Base-by-base conservation (phyloP, 352 stramenopile genomes). In the Halophytophthora polymorphica region DNA sequence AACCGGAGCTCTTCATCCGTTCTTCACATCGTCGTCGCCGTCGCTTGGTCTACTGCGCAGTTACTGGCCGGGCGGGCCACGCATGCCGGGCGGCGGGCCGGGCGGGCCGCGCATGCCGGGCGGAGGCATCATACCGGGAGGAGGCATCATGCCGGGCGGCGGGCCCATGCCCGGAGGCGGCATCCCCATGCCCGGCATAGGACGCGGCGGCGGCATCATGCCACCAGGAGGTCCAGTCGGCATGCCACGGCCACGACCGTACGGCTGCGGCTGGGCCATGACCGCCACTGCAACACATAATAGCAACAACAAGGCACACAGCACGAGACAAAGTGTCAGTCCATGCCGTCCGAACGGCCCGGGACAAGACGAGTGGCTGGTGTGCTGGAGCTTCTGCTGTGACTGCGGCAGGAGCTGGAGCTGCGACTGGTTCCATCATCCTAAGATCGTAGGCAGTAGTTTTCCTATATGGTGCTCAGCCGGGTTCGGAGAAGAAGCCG, bases 391-490 rank as follows among this genome's bases (percentile, higher is more conserved):
- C 42, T 13, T 42, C 3, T 28, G 11, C 17, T 40, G n/a, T 29
- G 6, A 6, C 14, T 44, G 35, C 2, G 28, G 7, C 15, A 1
- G 8, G 19, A 34, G 49, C 34, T 25, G 52, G 23, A 22, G 17
- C 45, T 36, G 53, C 7, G 43, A 36, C 35, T 37, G 45, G 21
- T 31, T 67, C 83, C 78, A 95, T 92, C 81, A 94, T 87, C 72
- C 77, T 89, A 89, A 91, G 81, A 89, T 90, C 75, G 62, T 72
- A 83, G 71, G 77, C 78, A 90, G 73, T 87, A 87, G 53, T 69
- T 78, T 80, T 55, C 51, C 69, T 59, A 66, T 22, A 54, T 58
- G 40, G 62, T 83, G 74, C 69, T 83, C 71, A 84, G 57, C 58
- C 64, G 69, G 73, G 82, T 89, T 92, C 82, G 82, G 77, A 79